Evolutionary conservation across 2,329 filamentous ascomycete species (phyloP).

Genomic region (Aspergillus floridensis): DNA sequence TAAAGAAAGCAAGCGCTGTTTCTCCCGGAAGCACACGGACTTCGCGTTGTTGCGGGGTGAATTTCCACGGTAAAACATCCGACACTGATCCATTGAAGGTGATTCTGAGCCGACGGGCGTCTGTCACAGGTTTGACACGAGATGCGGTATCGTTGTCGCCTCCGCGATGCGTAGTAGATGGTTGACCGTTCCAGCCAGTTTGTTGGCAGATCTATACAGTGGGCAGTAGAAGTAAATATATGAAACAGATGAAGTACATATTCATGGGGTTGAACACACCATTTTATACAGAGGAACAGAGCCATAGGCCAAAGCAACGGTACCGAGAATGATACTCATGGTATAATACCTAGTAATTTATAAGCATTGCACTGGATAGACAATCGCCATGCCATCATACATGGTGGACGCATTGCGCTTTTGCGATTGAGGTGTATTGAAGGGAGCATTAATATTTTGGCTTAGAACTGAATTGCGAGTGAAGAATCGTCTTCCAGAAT

Average conservation of each 20-base stretch:
- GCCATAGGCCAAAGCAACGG: constrained; percentile 62
- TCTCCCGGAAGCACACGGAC: constrained; percentile 93
- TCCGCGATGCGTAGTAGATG: constrained; percentile 75
- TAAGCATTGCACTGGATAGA: constrained; percentile 11
- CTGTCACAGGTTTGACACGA: constrained; percentile 75
- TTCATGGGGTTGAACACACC: constrained; percentile 39
- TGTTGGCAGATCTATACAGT: constrained; percentile 48
- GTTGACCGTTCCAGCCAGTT: constrained; percentile 82
- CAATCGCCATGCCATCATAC: constrained; percentile 47
- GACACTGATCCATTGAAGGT: constrained; percentile 96
- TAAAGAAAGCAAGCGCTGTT: constrained; percentile 96
- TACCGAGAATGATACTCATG: constrained; percentile 61
- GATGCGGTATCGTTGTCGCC: constrained; percentile 65
- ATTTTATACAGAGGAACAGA: constrained; percentile 68
- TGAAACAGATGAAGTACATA: neutral
- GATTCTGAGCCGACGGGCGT: constrained; percentile 82
- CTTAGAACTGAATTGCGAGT: constrained; percentile 30
- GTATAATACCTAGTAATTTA: constrained; percentile 57
- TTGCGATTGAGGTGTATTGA: constrained; percentile 35
- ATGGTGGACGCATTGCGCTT: constrained; percentile 56
- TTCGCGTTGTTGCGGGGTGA: constrained; percentile 92
- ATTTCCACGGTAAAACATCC: constrained; percentile 95
- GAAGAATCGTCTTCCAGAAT: constrained; percentile 32
- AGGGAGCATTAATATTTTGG: constrained; percentile 30
- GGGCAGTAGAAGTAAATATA: neutral